A percentile compares a stretch with the other conserved stretches of the same genome.
These are phyloP conservation scores for Postia placenta DNA, from an alignment of 768 basidiomycete species.

Conservation along the genomic window DNA sequence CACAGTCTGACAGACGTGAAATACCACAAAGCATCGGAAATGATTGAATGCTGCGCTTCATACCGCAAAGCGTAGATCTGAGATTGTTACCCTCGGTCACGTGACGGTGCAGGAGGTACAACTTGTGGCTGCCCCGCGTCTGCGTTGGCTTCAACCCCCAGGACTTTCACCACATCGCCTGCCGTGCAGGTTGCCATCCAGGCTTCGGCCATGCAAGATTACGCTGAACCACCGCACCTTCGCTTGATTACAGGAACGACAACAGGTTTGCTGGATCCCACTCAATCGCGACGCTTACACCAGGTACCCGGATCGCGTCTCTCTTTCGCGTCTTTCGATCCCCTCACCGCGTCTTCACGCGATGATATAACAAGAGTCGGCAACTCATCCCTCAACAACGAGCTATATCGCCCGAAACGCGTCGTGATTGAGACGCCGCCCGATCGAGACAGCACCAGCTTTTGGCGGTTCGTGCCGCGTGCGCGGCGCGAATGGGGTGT, in stretches of 20 bases:
- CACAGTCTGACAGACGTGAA: no score
- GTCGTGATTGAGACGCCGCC: conserved; percentile 65
- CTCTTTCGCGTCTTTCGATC: conserved; percentile 73
- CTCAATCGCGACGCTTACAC: conserved; percentile 58
- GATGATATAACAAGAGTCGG: conserved; percentile 30
- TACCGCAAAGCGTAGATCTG: no score
- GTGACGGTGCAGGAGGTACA: not conserved
- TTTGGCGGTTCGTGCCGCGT: conserved; percentile 76
- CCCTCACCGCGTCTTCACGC: conserved; percentile 47
- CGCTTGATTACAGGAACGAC: no score
- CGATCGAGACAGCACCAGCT: conserved; percentile 37
- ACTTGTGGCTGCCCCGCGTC: not conserved
- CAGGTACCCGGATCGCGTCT: conserved; percentile 51
- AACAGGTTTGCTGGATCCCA: conserved; percentile 63
- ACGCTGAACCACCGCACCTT: no score
- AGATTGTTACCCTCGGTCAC: no score
- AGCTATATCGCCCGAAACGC: conserved; percentile 54
- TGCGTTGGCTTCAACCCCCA: no score
- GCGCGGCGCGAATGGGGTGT: conserved; percentile 54
- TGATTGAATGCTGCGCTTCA: no score
- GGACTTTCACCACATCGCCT: no score
- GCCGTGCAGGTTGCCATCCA: no score
- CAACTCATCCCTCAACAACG: conserved; percentile 39
- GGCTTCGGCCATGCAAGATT: no score
- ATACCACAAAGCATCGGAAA: no score